These are phyloP conservation scores for Dactylonectria estremocensis DNA, from an alignment of 2,329 filamentous ascomycete species.

Conservation along the genomic window DNA sequence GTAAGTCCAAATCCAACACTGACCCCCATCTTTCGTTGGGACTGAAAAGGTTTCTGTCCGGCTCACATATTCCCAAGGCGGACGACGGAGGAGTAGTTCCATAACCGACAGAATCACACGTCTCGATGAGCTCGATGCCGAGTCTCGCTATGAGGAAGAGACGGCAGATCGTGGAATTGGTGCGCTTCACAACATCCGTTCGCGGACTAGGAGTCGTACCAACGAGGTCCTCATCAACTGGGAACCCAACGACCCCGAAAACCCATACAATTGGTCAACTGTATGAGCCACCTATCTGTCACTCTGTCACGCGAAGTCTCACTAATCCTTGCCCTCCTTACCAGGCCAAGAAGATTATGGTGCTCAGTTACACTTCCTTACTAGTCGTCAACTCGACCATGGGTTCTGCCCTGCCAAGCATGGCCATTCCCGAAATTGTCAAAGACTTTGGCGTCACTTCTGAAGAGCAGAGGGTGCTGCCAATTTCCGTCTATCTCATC, in stretches of 20 bases:
- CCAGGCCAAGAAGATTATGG: constrained; percentile 68
- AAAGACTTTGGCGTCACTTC: constrained; percentile 70
- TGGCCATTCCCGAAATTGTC: constrained; percentile 72
- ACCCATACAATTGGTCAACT: constrained; percentile 67
- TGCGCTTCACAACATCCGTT: constrained; percentile 53
- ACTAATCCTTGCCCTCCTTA: not conserved
- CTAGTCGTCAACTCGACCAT: constrained; percentile 79
- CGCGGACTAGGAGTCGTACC: constrained; percentile 52
- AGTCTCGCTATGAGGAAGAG: constrained; percentile 59
- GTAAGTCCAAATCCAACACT: constrained; percentile 39
- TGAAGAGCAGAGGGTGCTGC: constrained; percentile 63
- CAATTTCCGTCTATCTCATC: constrained; percentile 75
- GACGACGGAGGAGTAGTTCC: constrained; percentile 45
- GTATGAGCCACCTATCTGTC: constrained; percentile 43
- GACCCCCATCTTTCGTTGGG: constrained; percentile 1
- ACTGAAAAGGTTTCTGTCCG: constrained; percentile 2
- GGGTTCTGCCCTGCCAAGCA: constrained; percentile 75
- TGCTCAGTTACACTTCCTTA: constrained; percentile 70
- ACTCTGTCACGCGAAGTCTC: not conserved
- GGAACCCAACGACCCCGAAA: constrained; percentile 64
- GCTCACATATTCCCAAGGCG: constrained; percentile 42
- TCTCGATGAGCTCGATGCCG: constrained; percentile 59
- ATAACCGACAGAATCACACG: constrained; percentile 44
- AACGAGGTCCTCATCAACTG: constrained; percentile 60
- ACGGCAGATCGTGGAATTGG: constrained; percentile 54